Conservation (phyloP, 2,329 filamentous ascomycete species). For the Colletotrichum costaricense region DNA sequence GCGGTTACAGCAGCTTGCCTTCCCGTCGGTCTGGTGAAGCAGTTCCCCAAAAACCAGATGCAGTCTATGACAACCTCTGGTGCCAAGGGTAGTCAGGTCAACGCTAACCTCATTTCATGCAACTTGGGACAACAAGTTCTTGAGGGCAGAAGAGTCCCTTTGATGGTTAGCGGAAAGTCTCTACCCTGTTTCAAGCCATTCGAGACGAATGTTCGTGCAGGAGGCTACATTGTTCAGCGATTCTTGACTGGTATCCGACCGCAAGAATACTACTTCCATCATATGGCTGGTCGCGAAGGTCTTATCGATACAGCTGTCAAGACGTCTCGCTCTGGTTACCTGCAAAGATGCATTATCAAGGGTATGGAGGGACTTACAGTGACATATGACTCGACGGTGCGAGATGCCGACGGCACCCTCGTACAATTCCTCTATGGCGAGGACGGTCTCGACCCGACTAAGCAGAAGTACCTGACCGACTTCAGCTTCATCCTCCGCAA, state of each 20-base stretch:
- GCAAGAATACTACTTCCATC: constrained; percentile 99
- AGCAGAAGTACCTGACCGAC: constrained; percentile 90
- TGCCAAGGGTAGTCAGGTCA: constrained; percentile 92
- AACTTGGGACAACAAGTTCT: constrained; percentile 97
- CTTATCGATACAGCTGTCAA: constrained; percentile 99
- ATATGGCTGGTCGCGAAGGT: constrained; percentile 98
- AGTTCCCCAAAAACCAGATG: constrained; percentile 98
- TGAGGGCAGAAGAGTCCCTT: constrained; percentile 91
- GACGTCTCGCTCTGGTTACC: constrained; percentile 94
- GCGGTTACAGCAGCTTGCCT: constrained; percentile 83
- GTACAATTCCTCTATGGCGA: constrained; percentile 98
- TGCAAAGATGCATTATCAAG: constrained; percentile 97
- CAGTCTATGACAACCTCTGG: constrained; percentile 98
- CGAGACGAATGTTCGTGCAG: constrained; percentile 88
- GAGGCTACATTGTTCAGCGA: constrained; percentile 93
- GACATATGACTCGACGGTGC: constrained; percentile 92
- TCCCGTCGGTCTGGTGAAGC: constrained; percentile 85
- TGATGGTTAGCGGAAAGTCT: constrained; percentile 98
- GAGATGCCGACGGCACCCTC: constrained; percentile 92
- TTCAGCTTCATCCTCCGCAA: constrained; percentile 94
- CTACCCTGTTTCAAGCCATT: constrained; percentile 93
- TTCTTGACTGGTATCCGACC: constrained; percentile 98
- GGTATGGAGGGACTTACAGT: constrained; percentile 96
- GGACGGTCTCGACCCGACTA: constrained; percentile 93
- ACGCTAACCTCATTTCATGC: constrained; percentile 97